Evolutionary conservation across 805 yeast genomes (phyloP).

Genomic region (Pichia nakasei): DNA sequence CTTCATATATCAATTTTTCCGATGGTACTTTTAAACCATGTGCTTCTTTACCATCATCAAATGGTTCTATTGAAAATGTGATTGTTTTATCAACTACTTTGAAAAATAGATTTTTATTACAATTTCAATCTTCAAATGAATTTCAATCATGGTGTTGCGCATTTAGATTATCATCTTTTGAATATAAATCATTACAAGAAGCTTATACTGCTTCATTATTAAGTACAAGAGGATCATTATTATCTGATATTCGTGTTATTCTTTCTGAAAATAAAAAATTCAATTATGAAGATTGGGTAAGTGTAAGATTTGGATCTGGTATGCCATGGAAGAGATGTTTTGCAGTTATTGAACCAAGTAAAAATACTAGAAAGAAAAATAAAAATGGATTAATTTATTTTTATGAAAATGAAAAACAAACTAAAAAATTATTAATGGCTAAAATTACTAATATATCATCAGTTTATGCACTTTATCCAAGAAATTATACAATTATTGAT

Average conservation of each 20-base stretch:
- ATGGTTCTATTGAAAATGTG: conserved; percentile 65
- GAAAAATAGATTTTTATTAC: conserved; percentile 79
- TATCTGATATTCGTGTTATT: conserved; percentile 80
- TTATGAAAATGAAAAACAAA: conserved; percentile 71
- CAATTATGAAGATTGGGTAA: conserved; percentile 88
- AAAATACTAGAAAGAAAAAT: conserved; percentile 36
- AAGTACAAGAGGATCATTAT: conserved; percentile 80
- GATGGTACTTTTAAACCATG: conserved; percentile 81
- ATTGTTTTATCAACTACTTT: conserved; percentile 87
- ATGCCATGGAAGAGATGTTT: conserved; percentile 96
- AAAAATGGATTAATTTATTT: conserved; percentile 63
- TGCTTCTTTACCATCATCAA: conserved; percentile 50
- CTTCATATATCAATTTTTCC: conserved; percentile 82
- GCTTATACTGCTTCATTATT: conserved; percentile 94
- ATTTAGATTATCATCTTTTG: conserved; percentile 70
- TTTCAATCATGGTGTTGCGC: conserved; percentile 77
- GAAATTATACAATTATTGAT: conserved; percentile 70
- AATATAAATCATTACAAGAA: conserved; percentile 77
- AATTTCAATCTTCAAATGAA: conserved; percentile 57
- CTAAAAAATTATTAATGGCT: conserved; percentile 73
- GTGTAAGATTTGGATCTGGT: conserved; percentile 92
- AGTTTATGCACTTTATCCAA: conserved; percentile 89
- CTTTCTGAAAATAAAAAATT: conserved; percentile 71
- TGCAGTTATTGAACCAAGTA: conserved; percentile 76
- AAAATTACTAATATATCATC: conserved; percentile 59